Evolutionary conservation across 331 rosid genomes (phyloP), one percentile per base, ranked within the genome.

Genomic region (Acacia pycnantha): DNA sequence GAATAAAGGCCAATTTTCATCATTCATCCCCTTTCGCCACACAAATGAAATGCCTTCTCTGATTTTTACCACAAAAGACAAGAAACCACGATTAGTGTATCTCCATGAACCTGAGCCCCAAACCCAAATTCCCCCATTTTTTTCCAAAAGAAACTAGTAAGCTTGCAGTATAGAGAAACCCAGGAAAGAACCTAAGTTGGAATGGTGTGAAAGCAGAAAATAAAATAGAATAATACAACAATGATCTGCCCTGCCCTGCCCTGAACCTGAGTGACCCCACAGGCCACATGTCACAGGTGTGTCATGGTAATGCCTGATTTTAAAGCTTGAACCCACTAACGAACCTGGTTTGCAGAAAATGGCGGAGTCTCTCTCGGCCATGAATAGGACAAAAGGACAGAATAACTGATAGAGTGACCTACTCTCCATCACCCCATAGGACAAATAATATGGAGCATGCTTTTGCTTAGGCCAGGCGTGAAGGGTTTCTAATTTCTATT

Each of bases 341-440:
- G 80, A 83, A 77, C 83, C 87, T 46, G 41, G 62, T 13, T 68
- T 46, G 78, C 66, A 53, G 85, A 70, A 69, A 76, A 75, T 65
- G 70, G 24, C 70, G 2, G 29, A 0, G 21, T 27, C 41, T 22
- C 35, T 14, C 70, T 31, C 22, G 11, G 11, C n/a, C 12, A 33
- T 66, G 79, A 19, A 80, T 47, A 29, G 58, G 81, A 80, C 87
- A 86, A 76, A 58, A 50, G 74, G 83, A 86, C 81, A 58, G 78
- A 59, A 74, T 73, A 81, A 61, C 64, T 68, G 76, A 80, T 22
- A 77, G 81, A 84, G 81, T 21, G 66, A 58, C 77, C 85, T 44
- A 41, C 78, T 27, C 78, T n/a, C 26, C 64, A 22, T 75, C 43
- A 50, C 48, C 48, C 73, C 26, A 51, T 70, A 77, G 41, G 81